phyloP scores from a whole-genome alignment of 306 rosid species.

The Lathyrus oleraceus region DNA sequence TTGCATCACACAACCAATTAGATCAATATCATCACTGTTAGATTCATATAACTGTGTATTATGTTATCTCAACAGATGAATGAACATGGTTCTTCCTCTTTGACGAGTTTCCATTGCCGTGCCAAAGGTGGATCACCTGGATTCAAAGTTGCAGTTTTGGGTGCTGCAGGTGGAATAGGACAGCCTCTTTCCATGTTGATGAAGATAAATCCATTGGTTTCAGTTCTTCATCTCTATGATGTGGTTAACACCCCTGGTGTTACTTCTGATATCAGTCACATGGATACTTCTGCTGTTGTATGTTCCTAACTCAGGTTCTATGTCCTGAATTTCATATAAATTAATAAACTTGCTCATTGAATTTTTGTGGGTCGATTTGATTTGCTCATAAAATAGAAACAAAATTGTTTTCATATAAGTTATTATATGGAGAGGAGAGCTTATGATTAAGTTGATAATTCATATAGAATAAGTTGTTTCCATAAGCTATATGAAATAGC shows the following conservation, averaged over 20 bases:
- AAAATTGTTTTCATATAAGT: neutral
- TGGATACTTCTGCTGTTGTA: slow-evolving; percentile 93
- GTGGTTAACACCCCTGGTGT: slow-evolving; percentile 91
- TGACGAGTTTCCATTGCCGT: slow-evolving; percentile 61
- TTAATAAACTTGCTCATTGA: neutral
- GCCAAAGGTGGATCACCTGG: slow-evolving; percentile 84
- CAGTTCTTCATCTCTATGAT: slow-evolving; percentile 89
- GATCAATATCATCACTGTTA: neutral
- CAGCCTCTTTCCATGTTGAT: slow-evolving; percentile 88
- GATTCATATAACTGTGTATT: neutral
- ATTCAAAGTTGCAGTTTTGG: slow-evolving; percentile 80
- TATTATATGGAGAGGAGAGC: neutral
- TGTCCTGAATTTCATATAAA: neutral
- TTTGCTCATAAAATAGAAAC: neutral
- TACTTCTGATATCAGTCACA: slow-evolving; percentile 89
- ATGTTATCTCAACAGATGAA: slow-evolving; percentile 45
- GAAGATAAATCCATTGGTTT: slow-evolving; percentile 89
- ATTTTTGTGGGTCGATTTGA: neutral
- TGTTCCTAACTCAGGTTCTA: neutral
- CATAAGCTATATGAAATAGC: neutral
- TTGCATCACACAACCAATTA: neutral
- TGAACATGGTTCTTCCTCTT: slow-evolving; percentile 35
- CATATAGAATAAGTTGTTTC: neutral
- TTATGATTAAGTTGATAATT: too few species aligned
- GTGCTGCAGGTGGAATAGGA: slow-evolving; percentile 96